phyloP scores from a whole-genome alignment of 345 rosid species.

The Eucalyptus decipiens region DNA sequence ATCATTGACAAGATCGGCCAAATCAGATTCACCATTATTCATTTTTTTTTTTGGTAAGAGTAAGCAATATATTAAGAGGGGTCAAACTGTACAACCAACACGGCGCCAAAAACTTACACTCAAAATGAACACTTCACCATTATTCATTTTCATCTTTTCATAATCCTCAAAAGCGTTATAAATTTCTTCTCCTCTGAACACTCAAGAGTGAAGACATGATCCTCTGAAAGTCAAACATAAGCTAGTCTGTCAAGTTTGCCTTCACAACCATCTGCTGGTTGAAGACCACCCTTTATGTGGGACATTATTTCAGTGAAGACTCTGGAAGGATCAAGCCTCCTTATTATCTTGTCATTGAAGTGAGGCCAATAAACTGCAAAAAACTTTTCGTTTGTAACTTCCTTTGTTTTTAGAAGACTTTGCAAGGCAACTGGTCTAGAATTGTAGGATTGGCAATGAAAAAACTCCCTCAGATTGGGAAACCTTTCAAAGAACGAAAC shows the following conservation, averaged over 20 bases:
- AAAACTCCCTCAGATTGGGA: conserved; percentile 7
- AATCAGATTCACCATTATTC: conserved; percentile 35
- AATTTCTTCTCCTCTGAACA: conserved; percentile 1
- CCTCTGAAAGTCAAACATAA: conserved; percentile 18
- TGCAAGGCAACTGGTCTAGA: conserved; percentile 5
- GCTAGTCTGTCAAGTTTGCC: conserved; percentile 15
- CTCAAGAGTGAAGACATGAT: conserved; percentile 23
- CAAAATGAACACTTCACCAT: conserved; percentile 3
- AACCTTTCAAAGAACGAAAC: conserved; percentile 32
- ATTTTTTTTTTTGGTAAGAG: too few species aligned
- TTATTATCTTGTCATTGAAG: conserved; percentile 14
- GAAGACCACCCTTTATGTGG: conserved; percentile 34
- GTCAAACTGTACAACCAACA: too few species aligned
- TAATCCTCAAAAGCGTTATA: conserved; percentile 28
- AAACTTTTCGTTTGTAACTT: conserved; percentile 34
- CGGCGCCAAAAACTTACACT: too few species aligned
- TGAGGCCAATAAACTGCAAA: conserved; percentile 37
- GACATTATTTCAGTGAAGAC: conserved; percentile 42
- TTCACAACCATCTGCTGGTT: conserved; percentile 1
- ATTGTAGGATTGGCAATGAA: neutral
- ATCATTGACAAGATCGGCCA: conserved; percentile 45
- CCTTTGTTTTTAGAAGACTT: conserved; percentile 19
- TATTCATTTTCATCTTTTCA: conserved; percentile 26
- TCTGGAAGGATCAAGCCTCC: conserved; percentile 30
- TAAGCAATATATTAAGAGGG: too few species aligned